Evolutionary conservation across 306 rosid species (phyloP).

Genomic region (Quillaja saponaria): DNA sequence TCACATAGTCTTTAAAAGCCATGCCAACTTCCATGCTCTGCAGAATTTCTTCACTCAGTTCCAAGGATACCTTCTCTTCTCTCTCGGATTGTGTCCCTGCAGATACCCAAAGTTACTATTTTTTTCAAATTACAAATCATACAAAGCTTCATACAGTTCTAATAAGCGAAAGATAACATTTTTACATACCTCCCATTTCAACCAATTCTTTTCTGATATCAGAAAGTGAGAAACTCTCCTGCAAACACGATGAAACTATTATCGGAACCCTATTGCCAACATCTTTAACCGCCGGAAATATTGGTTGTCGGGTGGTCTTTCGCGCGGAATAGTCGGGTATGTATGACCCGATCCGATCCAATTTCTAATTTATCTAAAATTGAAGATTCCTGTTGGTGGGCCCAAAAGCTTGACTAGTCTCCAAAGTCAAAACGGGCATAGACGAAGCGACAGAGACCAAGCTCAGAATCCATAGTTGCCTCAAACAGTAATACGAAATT

Average conservation of each 20-base stretch:
- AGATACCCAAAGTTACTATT: constrained; percentile 4
- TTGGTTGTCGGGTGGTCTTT: too few relatives aligned
- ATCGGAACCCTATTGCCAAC: background rate
- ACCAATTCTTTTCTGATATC: background rate
- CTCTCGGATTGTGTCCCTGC: constrained; percentile 65
- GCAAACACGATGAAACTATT: background rate
- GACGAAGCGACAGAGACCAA: too few relatives aligned
- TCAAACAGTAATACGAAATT: too few relatives aligned
- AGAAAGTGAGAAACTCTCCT: constrained; percentile 3
- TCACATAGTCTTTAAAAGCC: constrained; percentile 87
- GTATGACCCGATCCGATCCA: too few relatives aligned
- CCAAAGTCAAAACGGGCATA: too few relatives aligned
- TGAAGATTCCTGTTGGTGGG: too few relatives aligned
- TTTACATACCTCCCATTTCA: constrained; percentile 60
- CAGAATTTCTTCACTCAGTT: constrained; percentile 85
- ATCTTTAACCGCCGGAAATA: constrained; percentile 16
- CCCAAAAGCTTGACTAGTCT: too few relatives aligned
- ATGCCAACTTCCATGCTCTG: constrained; percentile 99
- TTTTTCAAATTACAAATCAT: too few relatives aligned
- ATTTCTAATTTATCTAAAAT: too few relatives aligned
- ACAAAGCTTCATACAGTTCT: background rate
- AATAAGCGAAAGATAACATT: background rate
- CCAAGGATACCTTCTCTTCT: constrained; percentile 92
- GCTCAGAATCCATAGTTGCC: too few relatives aligned
- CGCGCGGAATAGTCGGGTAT: too few relatives aligned